These are phyloP conservation scores for Groenewaldozyma tartarivorans DNA, from an alignment of 805 yeast species.

Conservation along the genomic window DNA sequence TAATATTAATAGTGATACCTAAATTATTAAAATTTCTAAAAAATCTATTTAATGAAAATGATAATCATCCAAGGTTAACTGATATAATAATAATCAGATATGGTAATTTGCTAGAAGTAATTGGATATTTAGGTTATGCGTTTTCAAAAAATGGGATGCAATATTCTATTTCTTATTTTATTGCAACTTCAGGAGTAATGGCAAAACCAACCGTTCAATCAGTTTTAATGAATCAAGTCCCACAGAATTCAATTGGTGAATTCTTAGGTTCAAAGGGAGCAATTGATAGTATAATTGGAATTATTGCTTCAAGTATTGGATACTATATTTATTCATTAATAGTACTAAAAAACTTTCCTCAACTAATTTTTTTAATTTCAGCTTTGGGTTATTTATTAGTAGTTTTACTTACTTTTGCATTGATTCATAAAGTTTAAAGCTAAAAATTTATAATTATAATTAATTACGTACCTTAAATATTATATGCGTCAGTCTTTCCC, in stretches of 20 bases:
- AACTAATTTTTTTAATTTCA: constrained; percentile 10
- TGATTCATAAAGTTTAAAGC: no score
- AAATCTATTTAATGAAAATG: constrained; percentile 12
- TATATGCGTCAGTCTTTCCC: no score
- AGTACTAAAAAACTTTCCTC: constrained; percentile 10
- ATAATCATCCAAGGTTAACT: constrained; percentile 14
- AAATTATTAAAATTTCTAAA: constrained; percentile 13
- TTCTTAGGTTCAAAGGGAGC: constrained; percentile 23
- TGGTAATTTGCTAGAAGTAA: constrained; percentile 17
- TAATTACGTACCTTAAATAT: no score
- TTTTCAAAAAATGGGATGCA: constrained; percentile 14
- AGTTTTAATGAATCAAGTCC: constrained; percentile 22
- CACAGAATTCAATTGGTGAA: constrained; percentile 21
- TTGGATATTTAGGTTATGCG: constrained; percentile 21
- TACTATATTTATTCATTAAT: constrained; percentile 11
- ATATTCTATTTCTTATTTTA: constrained; percentile 18
- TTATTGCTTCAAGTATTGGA: constrained; percentile 11
- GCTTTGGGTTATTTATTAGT: constrained; percentile 12
- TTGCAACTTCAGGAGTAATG: constrained; percentile 22
- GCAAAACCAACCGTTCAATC: constrained; percentile 23
- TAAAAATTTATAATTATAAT: no score
- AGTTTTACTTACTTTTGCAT: constrained; percentile 5
- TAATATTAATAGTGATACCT: constrained; percentile 21
- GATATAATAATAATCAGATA: constrained; percentile 15
- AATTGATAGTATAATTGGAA: constrained; percentile 8